A percentile compares a stretch with the other conserved stretches of the same genome.
These are phyloP conservation scores for Aegilops tauschii DNA, from an alignment of 176 grass and related monocot species.

Conservation along the genomic window DNA sequence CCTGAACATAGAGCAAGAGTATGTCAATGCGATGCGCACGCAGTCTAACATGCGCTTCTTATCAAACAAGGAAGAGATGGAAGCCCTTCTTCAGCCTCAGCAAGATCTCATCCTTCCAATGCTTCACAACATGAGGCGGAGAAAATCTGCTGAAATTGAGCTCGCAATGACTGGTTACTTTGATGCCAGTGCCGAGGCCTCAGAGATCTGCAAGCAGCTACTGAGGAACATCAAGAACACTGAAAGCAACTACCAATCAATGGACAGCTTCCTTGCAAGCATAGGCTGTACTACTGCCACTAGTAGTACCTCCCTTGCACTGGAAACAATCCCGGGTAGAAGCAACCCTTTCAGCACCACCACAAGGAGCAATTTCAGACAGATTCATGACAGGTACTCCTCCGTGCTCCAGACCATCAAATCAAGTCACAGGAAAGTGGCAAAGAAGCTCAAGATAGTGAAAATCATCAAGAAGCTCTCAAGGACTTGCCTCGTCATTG, in stretches of 20 bases:
- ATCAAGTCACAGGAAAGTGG: conserved; percentile 33
- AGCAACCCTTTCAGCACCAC: conserved; percentile 41
- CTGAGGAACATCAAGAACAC: conserved; percentile 34
- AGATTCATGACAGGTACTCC: conserved; percentile 45
- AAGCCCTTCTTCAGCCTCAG: background rate
- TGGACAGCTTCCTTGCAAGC: conserved; percentile 43
- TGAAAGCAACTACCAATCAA: conserved; percentile 35
- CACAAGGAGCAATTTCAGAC: conserved; percentile 36
- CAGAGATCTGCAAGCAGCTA: conserved; percentile 43
- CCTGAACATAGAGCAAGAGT: conserved; percentile 37
- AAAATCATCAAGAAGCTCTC: conserved; percentile 23
- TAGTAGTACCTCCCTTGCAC: background rate
- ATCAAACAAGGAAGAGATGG: conserved; percentile 14
- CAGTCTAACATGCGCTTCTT: conserved; percentile 30
- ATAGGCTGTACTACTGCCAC: background rate
- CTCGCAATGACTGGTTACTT: conserved; percentile 34
- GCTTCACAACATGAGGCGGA: conserved; percentile 14
- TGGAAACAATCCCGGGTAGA: background rate
- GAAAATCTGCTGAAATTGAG: conserved; percentile 11
- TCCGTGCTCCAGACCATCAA: conserved; percentile 22
- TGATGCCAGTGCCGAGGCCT: conserved; percentile 42
- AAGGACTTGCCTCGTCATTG: conserved; percentile 2
- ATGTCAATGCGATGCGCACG: conserved; percentile 24
- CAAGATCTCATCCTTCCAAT: conserved; percentile 11
- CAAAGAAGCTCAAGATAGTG: conserved; percentile 22